Evolutionary conservation across 2,329 filamentous ascomycete species (phyloP).

Genomic region (Hirsutella minnesotensis): DNA sequence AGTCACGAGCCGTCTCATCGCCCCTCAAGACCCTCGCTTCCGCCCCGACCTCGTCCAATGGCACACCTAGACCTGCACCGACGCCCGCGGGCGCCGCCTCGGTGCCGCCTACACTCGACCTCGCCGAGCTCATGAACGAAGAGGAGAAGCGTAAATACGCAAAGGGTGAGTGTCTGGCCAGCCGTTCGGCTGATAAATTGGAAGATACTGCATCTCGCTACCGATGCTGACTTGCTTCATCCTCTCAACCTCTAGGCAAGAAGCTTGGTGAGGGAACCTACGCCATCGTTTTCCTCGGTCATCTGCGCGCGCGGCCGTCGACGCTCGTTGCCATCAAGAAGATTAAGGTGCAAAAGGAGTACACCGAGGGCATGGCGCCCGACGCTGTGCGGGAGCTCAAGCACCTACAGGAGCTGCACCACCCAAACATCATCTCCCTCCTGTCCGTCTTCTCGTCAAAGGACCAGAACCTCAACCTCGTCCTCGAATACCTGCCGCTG

Average conservation of each 20-base stretch:
- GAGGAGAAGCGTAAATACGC: conserved; percentile 80
- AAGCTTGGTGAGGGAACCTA: conserved; percentile 96
- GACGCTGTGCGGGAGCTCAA: conserved; percentile 95
- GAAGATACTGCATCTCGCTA: no score
- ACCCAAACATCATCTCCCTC: conserved; percentile 91
- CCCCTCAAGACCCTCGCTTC: conserved; percentile 30
- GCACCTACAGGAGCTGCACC: conserved; percentile 83
- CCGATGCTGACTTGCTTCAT: background rate
- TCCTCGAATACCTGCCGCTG: conserved; percentile 86
- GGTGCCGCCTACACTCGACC: conserved; percentile 34
- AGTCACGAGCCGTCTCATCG: conserved; percentile 25
- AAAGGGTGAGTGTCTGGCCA: conserved; percentile 57
- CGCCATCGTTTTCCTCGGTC: conserved; percentile 85
- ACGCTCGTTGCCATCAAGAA: conserved; percentile 84
- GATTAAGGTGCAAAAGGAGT: conserved; percentile 78
- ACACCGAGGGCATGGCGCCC: conserved; percentile 82
- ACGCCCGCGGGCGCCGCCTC: conserved; percentile 15
- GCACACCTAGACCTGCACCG: conserved; percentile 27
- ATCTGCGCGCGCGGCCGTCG: conserved; percentile 59
- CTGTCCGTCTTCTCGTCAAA: conserved; percentile 91
- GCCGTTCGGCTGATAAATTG: no score
- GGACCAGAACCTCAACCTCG: conserved; percentile 90
- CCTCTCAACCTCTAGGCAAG: conserved; percentile 43
- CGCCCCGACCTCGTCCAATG: conserved; percentile 29
- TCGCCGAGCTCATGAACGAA: conserved; percentile 74